These are phyloP conservation scores for Blumeria hordei DNA, from an alignment of 2,329 filamentous ascomycete species.

Conservation along the genomic window DNA sequence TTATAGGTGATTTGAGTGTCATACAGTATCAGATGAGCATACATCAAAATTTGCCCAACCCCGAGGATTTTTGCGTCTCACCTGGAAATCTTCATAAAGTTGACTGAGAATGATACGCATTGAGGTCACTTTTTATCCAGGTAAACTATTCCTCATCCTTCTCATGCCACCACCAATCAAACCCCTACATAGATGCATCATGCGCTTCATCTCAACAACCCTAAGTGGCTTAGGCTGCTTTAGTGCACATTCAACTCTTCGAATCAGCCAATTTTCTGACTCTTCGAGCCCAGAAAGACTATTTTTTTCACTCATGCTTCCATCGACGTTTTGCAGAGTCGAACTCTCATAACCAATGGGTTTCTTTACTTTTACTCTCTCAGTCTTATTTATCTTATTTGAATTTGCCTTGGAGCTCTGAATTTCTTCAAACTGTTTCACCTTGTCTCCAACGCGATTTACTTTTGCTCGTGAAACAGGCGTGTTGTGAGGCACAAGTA, in stretches of 20 bases:
- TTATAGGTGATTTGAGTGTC: too few relatives aligned
- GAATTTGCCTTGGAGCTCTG: background rate
- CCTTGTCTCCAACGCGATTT: constrained; percentile 7
- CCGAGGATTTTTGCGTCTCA: background rate
- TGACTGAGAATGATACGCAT: background rate
- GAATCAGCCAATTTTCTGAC: constrained; percentile 9
- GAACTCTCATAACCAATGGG: background rate
- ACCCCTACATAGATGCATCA: constrained; percentile 12
- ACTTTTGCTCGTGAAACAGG: too few relatives aligned
- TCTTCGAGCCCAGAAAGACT: constrained; percentile 1
- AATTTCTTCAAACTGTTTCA: constrained; percentile 9
- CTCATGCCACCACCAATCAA: constrained; percentile 4
- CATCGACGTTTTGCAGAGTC: background rate
- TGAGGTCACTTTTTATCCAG: background rate
- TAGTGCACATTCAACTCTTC: constrained; percentile 12
- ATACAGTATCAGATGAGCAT: too few relatives aligned
- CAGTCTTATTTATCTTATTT: background rate
- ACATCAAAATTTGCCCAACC: too few relatives aligned
- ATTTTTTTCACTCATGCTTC: background rate
- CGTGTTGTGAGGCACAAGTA: too few relatives aligned
- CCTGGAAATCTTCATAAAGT: background rate
- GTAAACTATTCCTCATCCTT: background rate
- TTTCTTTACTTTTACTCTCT: background rate
- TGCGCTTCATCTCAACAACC: constrained; percentile 12
- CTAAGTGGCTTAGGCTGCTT: constrained; percentile 12